Percentiles rank a stretch among this genome's conserved stretches.
Evolutionary conservation across 179 eudicot genomes (phyloP).

Genomic region (Nepenthes alata): DNA sequence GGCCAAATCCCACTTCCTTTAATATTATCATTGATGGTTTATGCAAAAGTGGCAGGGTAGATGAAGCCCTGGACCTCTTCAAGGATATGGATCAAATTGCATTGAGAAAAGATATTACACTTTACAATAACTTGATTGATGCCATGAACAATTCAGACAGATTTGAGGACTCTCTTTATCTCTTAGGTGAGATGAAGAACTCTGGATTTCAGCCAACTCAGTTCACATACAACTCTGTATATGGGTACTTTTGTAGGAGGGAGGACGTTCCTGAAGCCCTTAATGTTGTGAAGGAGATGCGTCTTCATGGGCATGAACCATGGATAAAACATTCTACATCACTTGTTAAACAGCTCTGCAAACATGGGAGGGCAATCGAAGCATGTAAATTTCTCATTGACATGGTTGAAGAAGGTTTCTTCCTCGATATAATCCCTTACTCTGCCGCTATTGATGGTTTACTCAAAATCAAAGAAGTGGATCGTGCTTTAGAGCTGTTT

Average conservation of each 20-base stretch:
- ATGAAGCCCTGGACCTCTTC: slow-evolving; percentile 53
- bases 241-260: slow-evolving; percentile 54
- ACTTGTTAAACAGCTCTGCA: slow-evolving; percentile 53
- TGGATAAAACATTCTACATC: slow-evolving; percentile 79
- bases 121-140: slow-evolving; percentile 58
- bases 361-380: slow-evolving; percentile 42
- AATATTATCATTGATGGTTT: slow-evolving; percentile 43
- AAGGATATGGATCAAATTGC: slow-evolving; percentile 42
- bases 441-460: slow-evolving; percentile 57
- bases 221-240: slow-evolving; percentile 68
- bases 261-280: slow-evolving; percentile 45
- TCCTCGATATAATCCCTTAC: slow-evolving; percentile 58
- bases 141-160: slow-evolving; percentile 47
- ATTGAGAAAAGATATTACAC: slow-evolving; percentile 32
- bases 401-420: slow-evolving; percentile 55
- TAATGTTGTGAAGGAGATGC: slow-evolving; percentile 54
- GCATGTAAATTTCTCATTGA: slow-evolving; percentile 50
- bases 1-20: slow-evolving; percentile 37
- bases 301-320: slow-evolving; percentile 53
- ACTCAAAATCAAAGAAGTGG: slow-evolving; percentile 44
- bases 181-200: slow-evolving; percentile 57
- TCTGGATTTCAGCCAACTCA: slow-evolving; percentile 41
- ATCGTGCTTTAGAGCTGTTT: slow-evolving; percentile 50
- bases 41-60: slow-evolving; percentile 39
- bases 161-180: slow-evolving; percentile 39